Base-by-base conservation (phyloP, 2,329 filamentous ascomycete genomes). In the Fusarium sp. region DNA sequence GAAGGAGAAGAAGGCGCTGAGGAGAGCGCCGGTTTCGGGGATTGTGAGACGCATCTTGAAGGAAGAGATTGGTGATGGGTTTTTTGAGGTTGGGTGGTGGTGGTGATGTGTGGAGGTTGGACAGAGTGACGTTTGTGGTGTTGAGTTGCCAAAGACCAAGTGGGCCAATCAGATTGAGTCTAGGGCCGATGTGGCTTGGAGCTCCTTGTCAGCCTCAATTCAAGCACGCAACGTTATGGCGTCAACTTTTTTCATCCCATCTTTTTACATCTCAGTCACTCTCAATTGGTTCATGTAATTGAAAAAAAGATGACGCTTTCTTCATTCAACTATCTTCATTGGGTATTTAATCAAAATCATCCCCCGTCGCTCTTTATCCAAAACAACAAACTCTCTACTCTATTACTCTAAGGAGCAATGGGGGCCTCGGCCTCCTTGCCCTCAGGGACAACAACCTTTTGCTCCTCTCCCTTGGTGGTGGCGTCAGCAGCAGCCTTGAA, bases 401-500 rank as follows among this genome's bases (percentile, higher is more conserved):
- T 38, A 49, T 36, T 27, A 13, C 14, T 62, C 58, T 64, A 72
- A 18, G 70, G 70, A 29, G 70, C 70, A 16, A 69, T 60, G 8
- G 78, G 77, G 18, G 80, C 81, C 64, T 83, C 81, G 20, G 78
- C 75, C 62, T 77, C 73, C 77, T 83, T 83, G 10, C 62, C 66
- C 9, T 55, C 58, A 9, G 34, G 42, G 10, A 71, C 66, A 54
- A 72, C 68, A n/a, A 69, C 64, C 53, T 72, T 67, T 63, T 74
- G 51, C 59, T 69, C 69, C 68, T 69, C 75, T 2, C 74, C 78
- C 49, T 77, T 74, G 7, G 77, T 79, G n/a, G 75, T 81, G 4
- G 84, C 80, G 7, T 83, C 85, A 23, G 79, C 75, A 0, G 87
- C 85, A 25, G 87, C 85, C 77, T 88, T 86, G 81, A 97, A 96